phyloP scores from a whole-genome alignment of 768 basidiomycete genomes.

The Kwoniella mangroviensis region DNA sequence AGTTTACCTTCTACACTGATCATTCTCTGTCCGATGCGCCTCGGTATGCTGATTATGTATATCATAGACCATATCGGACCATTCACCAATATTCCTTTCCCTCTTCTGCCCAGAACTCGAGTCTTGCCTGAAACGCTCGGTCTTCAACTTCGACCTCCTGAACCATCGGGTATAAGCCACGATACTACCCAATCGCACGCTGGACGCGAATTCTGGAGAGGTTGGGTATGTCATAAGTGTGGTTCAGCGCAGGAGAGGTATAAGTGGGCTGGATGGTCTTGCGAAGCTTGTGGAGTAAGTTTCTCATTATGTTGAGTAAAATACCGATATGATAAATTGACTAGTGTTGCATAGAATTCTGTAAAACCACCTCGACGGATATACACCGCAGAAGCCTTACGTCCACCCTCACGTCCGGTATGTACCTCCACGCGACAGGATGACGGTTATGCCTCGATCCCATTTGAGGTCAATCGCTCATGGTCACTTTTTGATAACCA shows the following conservation, averaged over 20 bases:
- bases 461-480: constrained; percentile 14
- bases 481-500: constrained; percentile 33
- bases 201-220: constrained; percentile 49
- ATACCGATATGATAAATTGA: not conserved
- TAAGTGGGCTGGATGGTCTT: constrained; percentile 51
- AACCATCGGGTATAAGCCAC: constrained; percentile 10
- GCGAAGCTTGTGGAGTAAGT: constrained; percentile 50
- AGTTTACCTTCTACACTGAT: not conserved
- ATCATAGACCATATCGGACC: constrained; percentile 24
- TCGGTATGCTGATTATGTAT: not conserved
- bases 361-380: constrained; percentile 22
- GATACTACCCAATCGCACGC: constrained; percentile 15
- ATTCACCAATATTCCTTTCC: constrained; percentile 9
- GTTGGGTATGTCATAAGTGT: constrained; percentile 48
- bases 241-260: constrained; percentile 45
- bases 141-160: constrained; percentile 34
- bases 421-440: constrained; percentile 39
- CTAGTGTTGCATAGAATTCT: constrained; percentile 5
- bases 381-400: constrained; percentile 28
- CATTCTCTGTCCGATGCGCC: too few relatives aligned
- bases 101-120: constrained; percentile 16
- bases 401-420: constrained; percentile 28
- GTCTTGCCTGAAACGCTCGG: constrained; percentile 39
- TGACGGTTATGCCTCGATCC: constrained; percentile 32
- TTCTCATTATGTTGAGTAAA: not conserved